Percentiles rank a stretch among this genome's conserved stretches.
Evolutionary conservation across 495 filamentous ascomycete genomes (phyloP).

Genomic region (Aspergillus bridgeri): DNA sequence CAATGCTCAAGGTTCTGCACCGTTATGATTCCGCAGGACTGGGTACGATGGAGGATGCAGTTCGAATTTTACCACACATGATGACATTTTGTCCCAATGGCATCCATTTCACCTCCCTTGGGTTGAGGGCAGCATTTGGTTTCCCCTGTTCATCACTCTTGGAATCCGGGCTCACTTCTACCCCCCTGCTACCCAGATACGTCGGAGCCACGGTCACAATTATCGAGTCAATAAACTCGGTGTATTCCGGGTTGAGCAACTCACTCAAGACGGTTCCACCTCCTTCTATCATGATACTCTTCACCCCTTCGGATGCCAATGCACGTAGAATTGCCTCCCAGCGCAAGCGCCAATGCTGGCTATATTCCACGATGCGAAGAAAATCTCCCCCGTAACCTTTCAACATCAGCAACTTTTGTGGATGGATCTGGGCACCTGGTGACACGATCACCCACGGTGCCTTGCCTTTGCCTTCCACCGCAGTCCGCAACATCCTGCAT

Average conservation of each 20-base stretch:
- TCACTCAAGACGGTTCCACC: constrained; percentile 75
- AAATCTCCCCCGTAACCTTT: constrained; percentile 50
- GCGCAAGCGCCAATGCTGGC: constrained; percentile 45
- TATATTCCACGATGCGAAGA: constrained; percentile 47
- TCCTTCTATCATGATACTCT: constrained; percentile 86
- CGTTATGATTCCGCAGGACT: neutral
- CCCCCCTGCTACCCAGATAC: constrained; percentile 76
- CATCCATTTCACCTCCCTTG: constrained; percentile 66
- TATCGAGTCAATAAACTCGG: constrained; percentile 64
- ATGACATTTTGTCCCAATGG: constrained; percentile 74
- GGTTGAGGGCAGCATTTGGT: constrained; percentile 54
- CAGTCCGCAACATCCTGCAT: constrained; percentile 61
- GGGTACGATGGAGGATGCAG: neutral
- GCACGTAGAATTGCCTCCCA: constrained; percentile 63
- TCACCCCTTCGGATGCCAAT: constrained; percentile 57
- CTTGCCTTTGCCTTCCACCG: constrained; percentile 62
- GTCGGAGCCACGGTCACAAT: constrained; percentile 82
- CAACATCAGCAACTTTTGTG: constrained; percentile 42
- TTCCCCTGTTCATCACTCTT: constrained; percentile 46
- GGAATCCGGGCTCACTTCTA: constrained; percentile 62
- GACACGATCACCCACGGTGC: constrained; percentile 67
- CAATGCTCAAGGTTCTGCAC: neutral
- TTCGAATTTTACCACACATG: constrained; percentile 60
- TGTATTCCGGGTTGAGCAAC: constrained; percentile 59
- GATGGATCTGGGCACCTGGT: constrained; percentile 46